These are phyloP conservation scores for Carpinus fangiana DNA, from an alignment of 306 rosid genomes.

Conservation along the genomic window DNA sequence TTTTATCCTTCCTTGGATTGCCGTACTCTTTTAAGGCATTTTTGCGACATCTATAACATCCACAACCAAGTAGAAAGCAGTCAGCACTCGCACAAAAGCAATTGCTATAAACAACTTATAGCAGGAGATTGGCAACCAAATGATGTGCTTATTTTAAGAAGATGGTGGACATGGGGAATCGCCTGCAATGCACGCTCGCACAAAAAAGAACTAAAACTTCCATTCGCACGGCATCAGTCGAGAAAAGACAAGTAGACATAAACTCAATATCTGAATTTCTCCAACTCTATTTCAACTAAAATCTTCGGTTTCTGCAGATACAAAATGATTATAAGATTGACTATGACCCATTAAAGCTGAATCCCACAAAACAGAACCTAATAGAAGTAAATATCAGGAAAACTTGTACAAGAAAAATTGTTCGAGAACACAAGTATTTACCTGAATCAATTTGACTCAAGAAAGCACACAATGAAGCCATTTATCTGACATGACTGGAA, in stretches of 20 bases:
- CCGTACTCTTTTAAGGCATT: too few species aligned
- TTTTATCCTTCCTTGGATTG: too few species aligned
- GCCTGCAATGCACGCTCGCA: background rate
- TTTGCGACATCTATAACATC: too few species aligned
- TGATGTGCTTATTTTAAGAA: too few species aligned
- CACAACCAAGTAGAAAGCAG: too few species aligned
- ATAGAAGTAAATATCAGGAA: background rate
- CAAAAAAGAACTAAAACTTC: background rate
- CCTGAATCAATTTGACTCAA: background rate
- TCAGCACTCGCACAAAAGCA: background rate
- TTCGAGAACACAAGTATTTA: background rate
- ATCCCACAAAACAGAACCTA: background rate
- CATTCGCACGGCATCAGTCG: too few species aligned
- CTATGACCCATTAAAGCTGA: too few species aligned
- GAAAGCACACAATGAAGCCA: background rate
- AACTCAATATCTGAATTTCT: background rate
- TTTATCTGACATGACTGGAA: constrained; percentile 29
- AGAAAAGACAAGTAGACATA: background rate
- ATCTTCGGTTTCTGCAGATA: background rate
- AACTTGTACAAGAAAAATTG: background rate
- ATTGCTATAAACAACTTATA: background rate
- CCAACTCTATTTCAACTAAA: background rate
- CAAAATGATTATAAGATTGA: too few species aligned
- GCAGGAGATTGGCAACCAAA: background rate
- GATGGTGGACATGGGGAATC: too few species aligned